A percentile compares a stretch with the other conserved stretches of the same genome.
Evolutionary conservation across 306 rosid species (phyloP).

Genomic region (Alnus glutinosa): DNA sequence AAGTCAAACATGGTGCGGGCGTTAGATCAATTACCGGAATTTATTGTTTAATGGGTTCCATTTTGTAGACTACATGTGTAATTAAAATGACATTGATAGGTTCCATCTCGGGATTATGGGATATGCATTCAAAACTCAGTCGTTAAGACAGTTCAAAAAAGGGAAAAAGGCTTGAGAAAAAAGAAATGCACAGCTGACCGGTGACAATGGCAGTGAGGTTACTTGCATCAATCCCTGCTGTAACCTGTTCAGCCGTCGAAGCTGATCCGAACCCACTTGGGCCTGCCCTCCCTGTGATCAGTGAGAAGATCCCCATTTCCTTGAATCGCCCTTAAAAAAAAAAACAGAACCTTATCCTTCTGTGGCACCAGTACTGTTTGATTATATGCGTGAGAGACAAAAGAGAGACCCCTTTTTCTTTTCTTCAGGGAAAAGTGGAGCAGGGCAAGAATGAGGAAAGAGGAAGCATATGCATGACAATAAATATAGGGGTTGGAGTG

Average conservation of each 20-base stretch:
- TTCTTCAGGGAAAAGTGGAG: not conserved
- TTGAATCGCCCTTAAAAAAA: not conserved
- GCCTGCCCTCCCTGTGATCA: slow-evolving; percentile 69
- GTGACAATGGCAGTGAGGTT: slow-evolving; percentile 76
- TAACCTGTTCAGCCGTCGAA: slow-evolving; percentile 82
- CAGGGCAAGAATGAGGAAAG: not conserved
- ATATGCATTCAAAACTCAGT: no score
- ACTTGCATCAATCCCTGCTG: slow-evolving; percentile 68
- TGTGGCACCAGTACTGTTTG: not conserved
- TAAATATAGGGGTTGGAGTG: slow-evolving; percentile 13
- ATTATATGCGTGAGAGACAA: not conserved
- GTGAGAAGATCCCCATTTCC: slow-evolving; percentile 49
- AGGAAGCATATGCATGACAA: slow-evolving; percentile 34
- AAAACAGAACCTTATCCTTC: not conserved
- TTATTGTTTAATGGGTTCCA: no score
- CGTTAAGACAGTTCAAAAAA: not conserved
- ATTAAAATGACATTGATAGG: not conserved
- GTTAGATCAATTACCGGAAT: no score
- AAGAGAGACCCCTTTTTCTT: not conserved
- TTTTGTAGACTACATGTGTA: no score
- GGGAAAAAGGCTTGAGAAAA: not conserved
- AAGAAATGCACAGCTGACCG: slow-evolving; percentile 35
- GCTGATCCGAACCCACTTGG: slow-evolving; percentile 88
- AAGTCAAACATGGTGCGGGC: no score
- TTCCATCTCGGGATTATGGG: no score